These are phyloP conservation scores for Trichoderma koningiopsis DNA, from an alignment of 2,329 filamentous ascomycete species.

Conservation along the genomic window DNA sequence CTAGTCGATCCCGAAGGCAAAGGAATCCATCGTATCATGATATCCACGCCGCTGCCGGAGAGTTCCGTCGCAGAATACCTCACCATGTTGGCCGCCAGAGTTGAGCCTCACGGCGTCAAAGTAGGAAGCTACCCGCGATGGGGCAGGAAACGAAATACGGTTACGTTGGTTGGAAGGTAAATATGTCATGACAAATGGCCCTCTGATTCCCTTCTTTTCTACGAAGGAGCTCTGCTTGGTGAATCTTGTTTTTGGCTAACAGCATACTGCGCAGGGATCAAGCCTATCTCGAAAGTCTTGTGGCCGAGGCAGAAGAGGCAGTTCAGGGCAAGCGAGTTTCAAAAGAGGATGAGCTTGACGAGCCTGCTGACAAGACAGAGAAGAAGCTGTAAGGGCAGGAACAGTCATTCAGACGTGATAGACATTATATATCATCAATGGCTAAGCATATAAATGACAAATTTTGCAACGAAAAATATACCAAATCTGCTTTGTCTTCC, in stretches of 20 bases:
- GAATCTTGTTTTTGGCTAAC: neutral
- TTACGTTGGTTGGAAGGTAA: conserved; percentile 76
- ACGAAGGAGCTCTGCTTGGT: too few species aligned
- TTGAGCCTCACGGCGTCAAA: conserved; percentile 78
- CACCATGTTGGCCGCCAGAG: conserved; percentile 73
- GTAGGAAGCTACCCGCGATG: conserved; percentile 94
- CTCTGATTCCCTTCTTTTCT: neutral
- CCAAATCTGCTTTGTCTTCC: neutral
- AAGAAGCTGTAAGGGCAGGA: conserved; percentile 13
- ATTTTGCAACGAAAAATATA: neutral
- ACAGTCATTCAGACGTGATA: too few species aligned
- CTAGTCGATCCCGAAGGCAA: conserved; percentile 79
- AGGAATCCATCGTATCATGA: conserved; percentile 74
- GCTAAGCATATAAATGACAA: neutral
- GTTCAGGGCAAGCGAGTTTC: conserved; percentile 73
- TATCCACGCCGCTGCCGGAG: conserved; percentile 86
- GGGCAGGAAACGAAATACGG: conserved; percentile 84
- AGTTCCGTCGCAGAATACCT: conserved; percentile 82
- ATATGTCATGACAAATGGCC: conserved; percentile 21
- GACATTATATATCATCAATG: neutral
- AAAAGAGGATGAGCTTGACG: conserved; percentile 71
- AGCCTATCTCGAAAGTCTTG: conserved; percentile 75
- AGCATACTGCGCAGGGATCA: conserved; percentile 57
- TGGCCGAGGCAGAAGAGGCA: conserved; percentile 74
- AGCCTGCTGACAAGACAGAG: conserved; percentile 30